Evolutionary conservation across 306 rosid genomes (phyloP), one percentile per base, ranked within the genome.

Genomic region (Rosa multiflora): DNA sequence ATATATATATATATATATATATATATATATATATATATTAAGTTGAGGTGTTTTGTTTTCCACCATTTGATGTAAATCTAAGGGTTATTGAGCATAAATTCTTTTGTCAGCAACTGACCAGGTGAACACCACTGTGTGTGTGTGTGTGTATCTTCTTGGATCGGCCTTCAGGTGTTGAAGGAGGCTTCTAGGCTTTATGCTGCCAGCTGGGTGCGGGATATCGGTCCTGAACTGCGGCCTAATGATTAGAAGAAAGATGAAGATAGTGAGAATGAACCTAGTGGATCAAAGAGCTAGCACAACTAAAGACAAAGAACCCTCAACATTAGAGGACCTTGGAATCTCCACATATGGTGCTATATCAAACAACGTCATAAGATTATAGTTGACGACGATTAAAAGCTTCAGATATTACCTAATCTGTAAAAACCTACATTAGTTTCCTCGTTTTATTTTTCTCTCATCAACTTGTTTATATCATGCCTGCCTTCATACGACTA

Each of bases 161-260:
- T 61, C 53, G 68, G 61, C 35, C 29, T 40, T 67, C 81, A 92
- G 97, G 92, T 94, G 67, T 82, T 94, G 83, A 94, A 92, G 88
- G 87, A 84, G 80, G 97, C 97, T 73, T 55, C 90, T 77, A 89
- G 91, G 91, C 92, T 92, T 77, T 92, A 94, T 83, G 90, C 88
- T 52, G 97, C 92, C 70, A 89, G 97, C 87, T 94, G 97, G 97
- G 92, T 92, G 53, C 91, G 93, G 62, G 95, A 94, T 79, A 91
- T 94, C 39, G 97, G 99, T 85, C 99, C 97, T 52, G 99, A 94
- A 37, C 95, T 94, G 69, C 87, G 92, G 29, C 99, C 99, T 73
- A 62, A 92, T 67, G 93, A 94, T 47, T 94, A 86, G 76, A 89
- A 86, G 97, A 89, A 88, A 67, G 86, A 78, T 44, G 90, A 86